Percentiles rank a stretch among this genome's conserved stretches.
These are phyloP conservation scores for Calonectria pteridis DNA, from an alignment of 2,329 filamentous ascomycete genomes.

Conservation along the genomic window DNA sequence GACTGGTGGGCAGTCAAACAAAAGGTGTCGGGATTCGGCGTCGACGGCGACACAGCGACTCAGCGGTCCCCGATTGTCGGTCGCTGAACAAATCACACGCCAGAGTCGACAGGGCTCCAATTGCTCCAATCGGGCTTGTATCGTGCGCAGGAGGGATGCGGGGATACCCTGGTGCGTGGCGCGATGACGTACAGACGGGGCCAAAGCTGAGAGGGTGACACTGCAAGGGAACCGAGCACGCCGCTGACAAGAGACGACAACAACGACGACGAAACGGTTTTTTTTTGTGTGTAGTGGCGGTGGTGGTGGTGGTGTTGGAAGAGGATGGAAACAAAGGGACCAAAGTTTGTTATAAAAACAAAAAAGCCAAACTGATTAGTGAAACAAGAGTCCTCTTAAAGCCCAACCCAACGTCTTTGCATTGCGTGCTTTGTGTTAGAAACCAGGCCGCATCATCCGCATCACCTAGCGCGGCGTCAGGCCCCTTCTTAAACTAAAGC, in stretches of 20 bases:
- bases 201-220: background rate
- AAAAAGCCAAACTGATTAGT: background rate
- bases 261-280: background rate
- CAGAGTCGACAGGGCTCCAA: slow-evolving; percentile 2
- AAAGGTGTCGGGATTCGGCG: slow-evolving; percentile 25
- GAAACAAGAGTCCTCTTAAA: background rate
- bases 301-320: background rate
- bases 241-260: background rate
- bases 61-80: background rate
- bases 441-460: background rate
- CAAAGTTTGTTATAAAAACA: background rate
- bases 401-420: background rate
- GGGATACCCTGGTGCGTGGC: slow-evolving; percentile 29
- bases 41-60: background rate
- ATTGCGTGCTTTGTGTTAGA: slow-evolving; percentile 5
- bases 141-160: slow-evolving; percentile 23
- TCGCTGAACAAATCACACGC: slow-evolving; percentile 27
- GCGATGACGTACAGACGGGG: slow-evolving; percentile 30
- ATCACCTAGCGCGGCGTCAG: slow-evolving; percentile 2
- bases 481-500: slow-evolving; percentile 12
- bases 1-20: background rate
- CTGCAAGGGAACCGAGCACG: background rate
- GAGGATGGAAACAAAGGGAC: background rate
- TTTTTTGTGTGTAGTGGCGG: background rate
- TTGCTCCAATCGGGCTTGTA: slow-evolving; percentile 26